Conservation (phyloP, 208 protist genomes). For the Acanthamoeba sp. region DNA sequence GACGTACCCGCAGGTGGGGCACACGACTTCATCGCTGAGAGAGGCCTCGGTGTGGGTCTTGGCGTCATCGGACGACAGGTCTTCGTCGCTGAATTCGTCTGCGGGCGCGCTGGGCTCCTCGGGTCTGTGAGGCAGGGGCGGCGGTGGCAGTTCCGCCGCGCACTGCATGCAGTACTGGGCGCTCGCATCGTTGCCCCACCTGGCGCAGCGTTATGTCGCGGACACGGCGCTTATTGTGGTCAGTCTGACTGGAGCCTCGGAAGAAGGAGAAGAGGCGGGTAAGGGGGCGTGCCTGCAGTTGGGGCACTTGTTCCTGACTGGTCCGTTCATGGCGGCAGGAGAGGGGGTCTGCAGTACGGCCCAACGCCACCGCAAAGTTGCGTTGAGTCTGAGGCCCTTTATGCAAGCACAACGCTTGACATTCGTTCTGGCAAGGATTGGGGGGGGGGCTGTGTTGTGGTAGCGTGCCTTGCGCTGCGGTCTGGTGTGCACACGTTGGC, state of each 20-base stretch:
- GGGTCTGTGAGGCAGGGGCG: background rate
- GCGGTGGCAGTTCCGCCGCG: background rate
- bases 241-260: background rate
- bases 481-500: too few species aligned
- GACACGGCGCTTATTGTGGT: too few species aligned
- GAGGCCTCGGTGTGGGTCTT: background rate
- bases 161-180: conserved; percentile 1
- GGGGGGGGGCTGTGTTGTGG: too few species aligned
- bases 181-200: background rate
- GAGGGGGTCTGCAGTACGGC: too few species aligned
- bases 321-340: background rate
- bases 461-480: too few species aligned
- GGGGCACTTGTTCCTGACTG: background rate
- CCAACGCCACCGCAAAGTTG: too few species aligned
- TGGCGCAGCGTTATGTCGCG: background rate
- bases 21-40: conserved; percentile 30
- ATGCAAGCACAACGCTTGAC: too few species aligned
- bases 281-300: background rate
- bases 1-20: conserved; percentile 14
- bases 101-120: background rate
- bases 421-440: too few species aligned
- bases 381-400: too few species aligned
- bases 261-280: background rate
- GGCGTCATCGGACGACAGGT: background rate
- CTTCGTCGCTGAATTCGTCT: conserved; percentile 40